Evolutionary conservation across 345 rosid species (phyloP).

Genomic region (Geranium rotundifolium): DNA sequence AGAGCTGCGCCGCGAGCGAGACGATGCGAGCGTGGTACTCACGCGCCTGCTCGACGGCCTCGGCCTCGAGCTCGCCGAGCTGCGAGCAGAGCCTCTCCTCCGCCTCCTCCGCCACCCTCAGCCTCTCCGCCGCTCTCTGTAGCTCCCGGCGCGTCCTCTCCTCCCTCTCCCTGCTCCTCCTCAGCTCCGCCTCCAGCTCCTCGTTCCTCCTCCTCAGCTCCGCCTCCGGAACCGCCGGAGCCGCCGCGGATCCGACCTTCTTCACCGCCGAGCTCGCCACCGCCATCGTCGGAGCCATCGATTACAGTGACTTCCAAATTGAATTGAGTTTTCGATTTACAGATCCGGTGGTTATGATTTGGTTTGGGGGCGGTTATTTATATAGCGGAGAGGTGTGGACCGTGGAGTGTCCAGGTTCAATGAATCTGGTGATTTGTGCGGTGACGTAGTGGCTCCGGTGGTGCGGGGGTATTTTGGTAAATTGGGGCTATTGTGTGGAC

Average conservation of each 20-base stretch:
- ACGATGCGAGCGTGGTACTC: constrained; percentile 48
- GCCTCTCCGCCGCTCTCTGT: constrained; percentile 30
- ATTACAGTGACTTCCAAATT: too few species aligned
- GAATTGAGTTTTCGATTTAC: background rate
- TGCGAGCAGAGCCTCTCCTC: constrained; percentile 79
- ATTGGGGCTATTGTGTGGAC: background rate
- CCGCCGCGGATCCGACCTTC: background rate
- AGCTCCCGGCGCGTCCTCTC: constrained; percentile 49
- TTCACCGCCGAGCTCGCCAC: background rate
- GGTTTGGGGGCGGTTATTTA: background rate
- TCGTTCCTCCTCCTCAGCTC: constrained; percentile 37
- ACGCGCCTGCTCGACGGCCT: constrained; percentile 62
- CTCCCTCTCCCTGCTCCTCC: constrained; percentile 36
- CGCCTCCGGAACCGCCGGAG: constrained; percentile 11
- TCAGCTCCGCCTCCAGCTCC: constrained; percentile 48
- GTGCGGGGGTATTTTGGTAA: background rate
- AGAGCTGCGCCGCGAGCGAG: constrained; percentile 50
- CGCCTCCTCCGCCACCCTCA: constrained; percentile 66
- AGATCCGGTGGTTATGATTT: background rate
- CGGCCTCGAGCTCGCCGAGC: constrained; percentile 84
- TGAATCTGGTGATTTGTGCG: constrained; percentile 22
- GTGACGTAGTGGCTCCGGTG: background rate
- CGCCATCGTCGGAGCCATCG: constrained; percentile 12
- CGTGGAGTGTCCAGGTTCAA: constrained; percentile 64
- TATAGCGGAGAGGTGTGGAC: background rate